Conservation (phyloP, 257 asterid species). For the Schizonepeta tenuifolia region DNA sequence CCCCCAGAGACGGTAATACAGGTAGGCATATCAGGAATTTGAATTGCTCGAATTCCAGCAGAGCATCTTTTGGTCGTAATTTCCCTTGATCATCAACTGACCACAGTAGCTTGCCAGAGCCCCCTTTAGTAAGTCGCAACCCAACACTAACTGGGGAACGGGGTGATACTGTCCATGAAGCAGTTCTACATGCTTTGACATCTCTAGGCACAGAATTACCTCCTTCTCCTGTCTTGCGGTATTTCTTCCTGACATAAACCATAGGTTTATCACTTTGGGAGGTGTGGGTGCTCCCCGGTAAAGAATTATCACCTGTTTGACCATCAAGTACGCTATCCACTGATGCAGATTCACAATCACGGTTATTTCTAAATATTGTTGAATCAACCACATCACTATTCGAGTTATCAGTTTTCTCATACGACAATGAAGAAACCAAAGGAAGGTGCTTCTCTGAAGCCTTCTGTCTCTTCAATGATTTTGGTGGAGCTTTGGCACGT, state of each 20-base stretch:
- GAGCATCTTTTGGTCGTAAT: slow-evolving; percentile 42
- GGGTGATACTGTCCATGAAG: slow-evolving; percentile 27
- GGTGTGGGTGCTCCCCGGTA: slow-evolving; percentile 44
- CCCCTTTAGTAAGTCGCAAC: slow-evolving; percentile 32
- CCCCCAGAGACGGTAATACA: slow-evolving; percentile 39
- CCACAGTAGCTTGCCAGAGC: slow-evolving; percentile 43
- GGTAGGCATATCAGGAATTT: slow-evolving; percentile 54
- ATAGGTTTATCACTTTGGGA: slow-evolving; percentile 39
- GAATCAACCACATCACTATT: slow-evolving; percentile 39
- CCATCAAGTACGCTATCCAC: slow-evolving; percentile 40
- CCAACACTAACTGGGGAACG: slow-evolving; percentile 31
- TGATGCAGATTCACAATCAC: slow-evolving; percentile 45
- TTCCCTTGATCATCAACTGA: slow-evolving; percentile 52
- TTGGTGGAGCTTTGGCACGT: slow-evolving; percentile 64
- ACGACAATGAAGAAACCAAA: slow-evolving; percentile 43
- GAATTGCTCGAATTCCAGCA: slow-evolving; percentile 46
- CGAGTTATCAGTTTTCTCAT: slow-evolving; percentile 47
- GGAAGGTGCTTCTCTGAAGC: slow-evolving; percentile 42
- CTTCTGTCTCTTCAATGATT: slow-evolving; percentile 60
- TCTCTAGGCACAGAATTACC: slow-evolving; percentile 39
- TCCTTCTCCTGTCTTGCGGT: slow-evolving; percentile 42
- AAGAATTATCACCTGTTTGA: slow-evolving; percentile 41
- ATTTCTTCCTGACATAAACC: slow-evolving; percentile 79
- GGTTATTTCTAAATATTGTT: slow-evolving; percentile 34
- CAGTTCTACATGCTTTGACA: slow-evolving; percentile 44